Conservation (phyloP, 2,329 filamentous ascomycete genomes). For the Fusarium succisae region DNA sequence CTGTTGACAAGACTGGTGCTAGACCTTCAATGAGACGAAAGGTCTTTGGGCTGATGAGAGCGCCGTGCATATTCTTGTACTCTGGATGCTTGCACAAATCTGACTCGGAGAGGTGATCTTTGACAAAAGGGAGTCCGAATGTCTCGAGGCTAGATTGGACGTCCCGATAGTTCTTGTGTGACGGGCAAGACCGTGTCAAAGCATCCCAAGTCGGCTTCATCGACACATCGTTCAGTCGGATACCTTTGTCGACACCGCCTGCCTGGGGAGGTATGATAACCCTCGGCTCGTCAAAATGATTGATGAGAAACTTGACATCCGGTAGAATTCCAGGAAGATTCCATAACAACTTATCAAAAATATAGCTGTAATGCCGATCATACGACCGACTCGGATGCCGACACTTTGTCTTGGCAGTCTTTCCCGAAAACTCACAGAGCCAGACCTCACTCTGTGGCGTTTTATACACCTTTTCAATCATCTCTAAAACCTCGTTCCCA, state of each 20-base stretch:
- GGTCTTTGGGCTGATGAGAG: constrained; percentile 55
- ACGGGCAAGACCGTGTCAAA: constrained; percentile 45
- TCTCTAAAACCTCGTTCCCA: constrained; percentile 45
- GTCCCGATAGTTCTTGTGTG: background rate
- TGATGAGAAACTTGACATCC: constrained; percentile 55
- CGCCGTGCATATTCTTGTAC: constrained; percentile 55
- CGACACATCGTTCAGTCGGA: constrained; percentile 43
- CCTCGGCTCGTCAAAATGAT: constrained; percentile 59
- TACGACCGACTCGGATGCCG: constrained; percentile 45
- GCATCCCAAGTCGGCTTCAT: constrained; percentile 44
- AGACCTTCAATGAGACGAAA: constrained; percentile 52
- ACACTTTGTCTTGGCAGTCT: constrained; percentile 44
- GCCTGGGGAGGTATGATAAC: constrained; percentile 46
- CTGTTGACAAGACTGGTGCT: constrained; percentile 59
- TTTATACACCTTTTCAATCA: constrained; percentile 42
- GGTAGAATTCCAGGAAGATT: constrained; percentile 44
- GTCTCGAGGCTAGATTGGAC: constrained; percentile 9
- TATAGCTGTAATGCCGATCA: constrained; percentile 46
- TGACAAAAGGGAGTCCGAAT: constrained; percentile 50
- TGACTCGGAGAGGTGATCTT: constrained; percentile 36
- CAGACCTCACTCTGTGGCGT: constrained; percentile 48
- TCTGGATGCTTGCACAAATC: constrained; percentile 58
- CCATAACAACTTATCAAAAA: constrained; percentile 47
- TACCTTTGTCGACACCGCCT: background rate
- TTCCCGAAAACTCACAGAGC: constrained; percentile 47